Evolutionary conservation across 345 rosid genomes (phyloP).

Genomic region (Passiflora organensis): DNA sequence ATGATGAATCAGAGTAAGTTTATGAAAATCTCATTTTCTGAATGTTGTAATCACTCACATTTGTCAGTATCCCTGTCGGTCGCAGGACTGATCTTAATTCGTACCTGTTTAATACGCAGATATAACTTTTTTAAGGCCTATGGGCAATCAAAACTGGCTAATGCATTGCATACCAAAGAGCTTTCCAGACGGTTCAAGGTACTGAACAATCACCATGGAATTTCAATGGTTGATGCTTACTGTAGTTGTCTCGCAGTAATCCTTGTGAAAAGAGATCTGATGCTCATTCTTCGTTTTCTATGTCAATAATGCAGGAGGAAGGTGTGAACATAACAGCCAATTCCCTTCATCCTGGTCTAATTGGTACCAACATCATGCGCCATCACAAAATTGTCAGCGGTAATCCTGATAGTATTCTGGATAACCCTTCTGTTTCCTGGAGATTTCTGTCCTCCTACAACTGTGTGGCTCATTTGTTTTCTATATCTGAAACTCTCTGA

Average conservation of each 20-base stretch:
- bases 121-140: conserved; percentile 40
- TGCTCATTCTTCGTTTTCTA: neutral
- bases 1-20: conserved; percentile 35
- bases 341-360: conserved; percentile 67
- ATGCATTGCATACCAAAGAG: conserved; percentile 5
- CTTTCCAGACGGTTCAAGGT: neutral
- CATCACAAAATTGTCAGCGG: conserved; percentile 32
- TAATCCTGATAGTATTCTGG: conserved; percentile 11
- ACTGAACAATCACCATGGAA: neutral
- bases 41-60: neutral
- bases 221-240: neutral
- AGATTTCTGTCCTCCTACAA: no score
- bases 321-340: conserved; percentile 51
- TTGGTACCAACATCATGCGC: conserved; percentile 51
- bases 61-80: no score
- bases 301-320: conserved; percentile 51
- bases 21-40: neutral
- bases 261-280: no score
- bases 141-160: conserved; percentile 23
- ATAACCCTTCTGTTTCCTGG: neutral
- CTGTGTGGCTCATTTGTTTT: neutral
- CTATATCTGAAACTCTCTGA: neutral
- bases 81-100: no score
- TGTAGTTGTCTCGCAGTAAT: neutral
- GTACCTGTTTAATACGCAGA: conserved; percentile 24